Conservation (phyloP, 2,329 filamentous ascomycete species). For the Davidsoniella virescens region DNA sequence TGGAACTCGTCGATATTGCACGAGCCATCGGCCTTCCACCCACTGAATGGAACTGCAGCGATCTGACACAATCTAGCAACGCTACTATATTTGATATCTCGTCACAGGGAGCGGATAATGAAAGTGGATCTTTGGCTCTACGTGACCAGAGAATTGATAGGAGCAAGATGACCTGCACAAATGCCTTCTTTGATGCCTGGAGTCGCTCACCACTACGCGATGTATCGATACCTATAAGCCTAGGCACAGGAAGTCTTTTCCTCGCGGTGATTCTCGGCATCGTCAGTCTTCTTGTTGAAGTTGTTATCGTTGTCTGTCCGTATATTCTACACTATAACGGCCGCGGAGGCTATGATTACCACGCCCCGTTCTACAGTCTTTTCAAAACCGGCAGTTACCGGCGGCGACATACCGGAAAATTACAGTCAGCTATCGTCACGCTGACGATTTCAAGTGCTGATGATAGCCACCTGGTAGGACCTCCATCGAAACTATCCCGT, state of each 20-base stretch:
- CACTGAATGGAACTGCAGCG: neutral
- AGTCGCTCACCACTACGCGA: neutral
- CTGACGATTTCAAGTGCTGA: no score
- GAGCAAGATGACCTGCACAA: neutral
- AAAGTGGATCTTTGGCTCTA: no score
- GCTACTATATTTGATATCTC: no score
- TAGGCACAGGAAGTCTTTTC: neutral
- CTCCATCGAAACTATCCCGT: no score
- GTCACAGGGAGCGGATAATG: neutral
- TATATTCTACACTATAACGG: neutral
- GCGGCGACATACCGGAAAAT: neutral
- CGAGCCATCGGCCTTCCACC: neutral
- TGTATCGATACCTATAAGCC: neutral
- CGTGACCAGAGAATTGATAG: neutral
- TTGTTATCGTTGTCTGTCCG: neutral
- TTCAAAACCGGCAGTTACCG: neutral
- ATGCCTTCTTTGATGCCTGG: slow-evolving; percentile 6
- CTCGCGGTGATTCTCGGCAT: neutral
- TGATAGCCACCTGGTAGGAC: no score
- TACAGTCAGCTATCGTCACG: neutral
- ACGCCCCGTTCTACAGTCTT: neutral
- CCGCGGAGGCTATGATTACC: neutral
- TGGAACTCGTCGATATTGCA: slow-evolving; percentile 1
- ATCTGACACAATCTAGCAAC: neutral
- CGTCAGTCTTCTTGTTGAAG: neutral